Base-by-base conservation (phyloP, 116 monocot species). In the Thalassia testudinum region DNA sequence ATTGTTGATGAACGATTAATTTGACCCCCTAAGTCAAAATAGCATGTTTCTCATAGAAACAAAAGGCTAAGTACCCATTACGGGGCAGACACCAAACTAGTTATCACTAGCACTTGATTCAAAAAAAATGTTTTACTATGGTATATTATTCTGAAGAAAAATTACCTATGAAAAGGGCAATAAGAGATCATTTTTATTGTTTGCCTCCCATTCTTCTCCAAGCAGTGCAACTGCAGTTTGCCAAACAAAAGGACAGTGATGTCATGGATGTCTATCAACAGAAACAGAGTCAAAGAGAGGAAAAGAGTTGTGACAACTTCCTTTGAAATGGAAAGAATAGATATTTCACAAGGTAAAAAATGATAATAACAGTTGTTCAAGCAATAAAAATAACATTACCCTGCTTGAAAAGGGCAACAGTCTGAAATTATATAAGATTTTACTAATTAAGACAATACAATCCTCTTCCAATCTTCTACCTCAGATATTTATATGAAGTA, bases 181-280 rank as follows among this genome's bases (percentile, higher is more conserved):
- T 97, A 97, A n/a, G 95, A 88, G 23, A 88, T 59, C 78, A 81
- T 79, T 58, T 72, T 81, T 58, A 81, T 82, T 37, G 74, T 70
- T 57, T 88, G 85, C 52, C 69, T 84, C 56, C 85, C 79, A 73
- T 82, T 97, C 63, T 71, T 97, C 61, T 77, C 85, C 29, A 64
- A 68, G 57, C 70, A 73, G 52, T 79, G 95, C 65, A 97, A 62
- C 95, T 97, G 82, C 59, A 72, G 69, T 52, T 34, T 0, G 51
- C 37, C 18, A 52, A 12, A 52, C 14, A 59, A 45, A 20, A 5
- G 4, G 15, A 16, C 19, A 20, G 15, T 15, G 7, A n/a, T 5
- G 15, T n/a, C 45, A 5, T 45, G 45, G 30, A 10, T 34, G 10
- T 3, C 30, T 34, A 34, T 10, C 10, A 5, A 3, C 3, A 34